These are phyloP conservation scores for Sisymbrium irio DNA, from an alignment of 345 rosid species.

Conservation along the genomic window DNA sequence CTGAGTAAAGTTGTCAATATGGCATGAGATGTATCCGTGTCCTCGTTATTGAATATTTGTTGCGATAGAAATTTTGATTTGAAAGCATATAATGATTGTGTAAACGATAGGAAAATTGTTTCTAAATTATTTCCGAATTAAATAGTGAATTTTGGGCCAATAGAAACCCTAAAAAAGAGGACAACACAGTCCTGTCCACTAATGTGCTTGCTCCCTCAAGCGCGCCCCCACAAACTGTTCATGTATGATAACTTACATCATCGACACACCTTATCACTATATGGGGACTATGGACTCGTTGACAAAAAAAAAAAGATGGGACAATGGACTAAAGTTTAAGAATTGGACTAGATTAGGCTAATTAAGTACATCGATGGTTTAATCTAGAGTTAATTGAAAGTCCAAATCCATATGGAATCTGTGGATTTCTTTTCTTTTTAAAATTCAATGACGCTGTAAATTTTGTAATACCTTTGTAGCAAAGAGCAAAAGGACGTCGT, in stretches of 20 bases:
- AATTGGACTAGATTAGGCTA: slow-evolving; percentile 14
- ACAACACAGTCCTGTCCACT: slow-evolving; percentile 32
- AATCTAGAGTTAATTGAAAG: background rate
- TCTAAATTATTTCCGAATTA: no score
- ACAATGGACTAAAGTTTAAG: background rate
- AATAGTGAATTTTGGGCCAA: slow-evolving; percentile 10
- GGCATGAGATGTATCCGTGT: no score
- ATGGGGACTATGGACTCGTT: background rate
- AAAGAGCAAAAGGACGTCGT: background rate
- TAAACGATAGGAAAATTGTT: slow-evolving; percentile 10
- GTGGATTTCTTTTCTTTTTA: background rate
- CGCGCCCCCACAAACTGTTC: slow-evolving; percentile 24
- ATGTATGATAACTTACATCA: slow-evolving; percentile 12
- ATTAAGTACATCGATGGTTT: background rate
- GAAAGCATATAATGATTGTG: slow-evolving; percentile 18
- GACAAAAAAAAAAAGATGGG: background rate
- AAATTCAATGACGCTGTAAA: background rate
- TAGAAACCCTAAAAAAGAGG: slow-evolving; percentile 20
- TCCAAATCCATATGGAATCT: background rate
- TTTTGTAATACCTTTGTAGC: background rate
- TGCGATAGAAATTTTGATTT: background rate
- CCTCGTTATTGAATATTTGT: background rate
- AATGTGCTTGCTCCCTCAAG: slow-evolving; percentile 8
- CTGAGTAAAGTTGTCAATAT: background rate
- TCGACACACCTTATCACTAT: slow-evolving; percentile 2